Base-by-base conservation (phyloP, 345 rosid genomes). In the Camelina hispida region DNA sequence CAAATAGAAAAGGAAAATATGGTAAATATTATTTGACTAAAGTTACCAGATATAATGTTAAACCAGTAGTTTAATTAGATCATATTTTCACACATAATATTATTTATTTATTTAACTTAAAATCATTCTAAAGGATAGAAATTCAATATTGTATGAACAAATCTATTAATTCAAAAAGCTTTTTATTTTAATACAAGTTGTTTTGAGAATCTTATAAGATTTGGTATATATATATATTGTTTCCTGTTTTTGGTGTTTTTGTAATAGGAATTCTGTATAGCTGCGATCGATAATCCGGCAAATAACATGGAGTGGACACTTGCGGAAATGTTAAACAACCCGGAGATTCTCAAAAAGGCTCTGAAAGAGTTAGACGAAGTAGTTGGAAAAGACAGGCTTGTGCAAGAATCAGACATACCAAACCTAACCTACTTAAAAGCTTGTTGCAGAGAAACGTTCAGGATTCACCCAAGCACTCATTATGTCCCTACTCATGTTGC, bases 331-430 rank as follows among this genome's bases (percentile, higher is more conserved):
- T 4, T 43, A 43, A 83, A 80, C 48, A 75, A 76, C 5, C 82
- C 82, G 3, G 56, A 75, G 16, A 43, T 79, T 3, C 81, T 86
- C 0, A 12, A 30, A 10, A 83, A 75, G 22, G 85, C 86, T 7
- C 1, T 51, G 11, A 79, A 82, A 42, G 89, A 86, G 75, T 4
- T 82, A 12, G 86, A 86, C 20, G 61, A 51, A 32, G 84, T 81
- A 1, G 87, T 84, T 0, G 89, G 89, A 11, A 82, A 69, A 28
- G 83, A 86, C 3, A 77, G 85, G 43, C 72, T 84, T 6, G 87
- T 86, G n/a, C 78, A 84, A 78, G 87, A 84, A 81, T 84, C 89
- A 3, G 87, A 84, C 48, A 59, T 86, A 18, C 50, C 81, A 1
- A 59, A 73, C 0, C 82, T 86, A 25, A 82, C 74, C 66, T 84